Percentiles rank a stretch among this genome's conserved stretches.
Evolutionary conservation across 2,329 filamentous ascomycete genomes (phyloP).

Genomic region (Aspergillus texensis): DNA sequence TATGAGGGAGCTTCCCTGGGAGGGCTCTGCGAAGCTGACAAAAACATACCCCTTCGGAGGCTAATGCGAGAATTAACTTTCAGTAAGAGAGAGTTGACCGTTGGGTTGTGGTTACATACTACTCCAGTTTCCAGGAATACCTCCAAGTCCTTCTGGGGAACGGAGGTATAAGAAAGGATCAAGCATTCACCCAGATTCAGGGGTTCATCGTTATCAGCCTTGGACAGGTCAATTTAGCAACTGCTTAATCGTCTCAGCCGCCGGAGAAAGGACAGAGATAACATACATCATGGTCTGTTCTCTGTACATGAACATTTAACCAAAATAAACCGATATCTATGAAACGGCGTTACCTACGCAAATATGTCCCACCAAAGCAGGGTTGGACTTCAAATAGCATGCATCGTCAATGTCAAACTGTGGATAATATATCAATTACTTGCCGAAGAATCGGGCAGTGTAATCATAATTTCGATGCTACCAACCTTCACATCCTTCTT

Average conservation of each 20-base stretch:
- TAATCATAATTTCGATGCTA: background rate
- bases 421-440: background rate
- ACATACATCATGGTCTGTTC: conserved; percentile 21
- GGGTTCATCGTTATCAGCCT: conserved; percentile 25
- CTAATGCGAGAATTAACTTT: conserved; percentile 15
- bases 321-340: background rate
- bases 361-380: conserved; percentile 21
- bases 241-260: background rate
- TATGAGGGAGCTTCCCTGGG: conserved; percentile 46
- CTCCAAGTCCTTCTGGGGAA: conserved; percentile 31
- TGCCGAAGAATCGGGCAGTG: background rate
- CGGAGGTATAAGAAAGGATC: conserved; percentile 30
- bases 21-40: conserved; percentile 43
- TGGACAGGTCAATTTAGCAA: conserved; percentile 1
- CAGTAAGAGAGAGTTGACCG: background rate
- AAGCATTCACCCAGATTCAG: conserved; percentile 39
- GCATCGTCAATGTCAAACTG: conserved; percentile 25
- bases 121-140: conserved; percentile 26
- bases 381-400: conserved; percentile 24
- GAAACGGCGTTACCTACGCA: conserved; percentile 16
- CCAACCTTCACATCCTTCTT: conserved; percentile 11
- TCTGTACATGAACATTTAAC: conserved; percentile 13
- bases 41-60: conserved; percentile 57
- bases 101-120: conserved; percentile 14
- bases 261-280: background rate